A percentile compares a stretch with the other conserved stretches of the same genome.
phyloP scores from a whole-genome alignment of 352 stramenopile species.

The Phytophthora pistaciae region DNA sequence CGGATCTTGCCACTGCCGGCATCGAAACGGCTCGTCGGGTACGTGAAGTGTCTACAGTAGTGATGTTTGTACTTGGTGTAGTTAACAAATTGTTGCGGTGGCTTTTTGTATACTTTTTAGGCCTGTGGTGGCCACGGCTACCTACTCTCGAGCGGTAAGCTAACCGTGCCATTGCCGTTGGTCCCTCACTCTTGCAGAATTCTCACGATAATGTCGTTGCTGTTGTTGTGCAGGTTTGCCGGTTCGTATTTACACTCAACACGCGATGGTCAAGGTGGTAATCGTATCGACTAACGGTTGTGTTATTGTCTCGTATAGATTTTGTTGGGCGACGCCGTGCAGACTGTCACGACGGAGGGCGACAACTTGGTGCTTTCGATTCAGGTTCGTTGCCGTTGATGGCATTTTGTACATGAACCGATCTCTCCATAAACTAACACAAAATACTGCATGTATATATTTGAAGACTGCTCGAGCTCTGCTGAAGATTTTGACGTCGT shows the following conservation, averaged over 20 bases:
- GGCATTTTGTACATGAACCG: not conserved
- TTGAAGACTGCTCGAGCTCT: slow-evolving; percentile 48
- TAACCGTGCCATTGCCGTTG: not conserved
- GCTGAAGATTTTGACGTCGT: slow-evolving; percentile 53
- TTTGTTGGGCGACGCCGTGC: slow-evolving; percentile 91
- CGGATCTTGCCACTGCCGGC: slow-evolving; percentile 51
- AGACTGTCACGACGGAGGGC: slow-evolving; percentile 96
- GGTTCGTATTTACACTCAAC: slow-evolving; percentile 9
- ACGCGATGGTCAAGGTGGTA: not conserved
- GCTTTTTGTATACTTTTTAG: slow-evolving; percentile 12
- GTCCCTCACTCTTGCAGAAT: not conserved
- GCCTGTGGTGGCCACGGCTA: slow-evolving; percentile 96
- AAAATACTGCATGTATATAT: not conserved
- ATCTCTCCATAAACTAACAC: not conserved
- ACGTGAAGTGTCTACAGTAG: not conserved
- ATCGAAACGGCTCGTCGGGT: slow-evolving; percentile 64
- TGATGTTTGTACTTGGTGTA: not conserved
- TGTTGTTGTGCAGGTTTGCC: slow-evolving; percentile 29
- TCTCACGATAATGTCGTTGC: slow-evolving; percentile 16
- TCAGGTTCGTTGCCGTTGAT: too few species aligned
- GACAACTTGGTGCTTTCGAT: slow-evolving; percentile 97
- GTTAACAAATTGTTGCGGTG: not conserved
- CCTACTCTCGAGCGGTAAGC: slow-evolving; percentile 81
- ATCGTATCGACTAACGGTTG: not conserved
- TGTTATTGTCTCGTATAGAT: slow-evolving; percentile 36